phyloP scores from a whole-genome alignment of 805 yeast genomes.

The Ascoidea asiatica region DNA sequence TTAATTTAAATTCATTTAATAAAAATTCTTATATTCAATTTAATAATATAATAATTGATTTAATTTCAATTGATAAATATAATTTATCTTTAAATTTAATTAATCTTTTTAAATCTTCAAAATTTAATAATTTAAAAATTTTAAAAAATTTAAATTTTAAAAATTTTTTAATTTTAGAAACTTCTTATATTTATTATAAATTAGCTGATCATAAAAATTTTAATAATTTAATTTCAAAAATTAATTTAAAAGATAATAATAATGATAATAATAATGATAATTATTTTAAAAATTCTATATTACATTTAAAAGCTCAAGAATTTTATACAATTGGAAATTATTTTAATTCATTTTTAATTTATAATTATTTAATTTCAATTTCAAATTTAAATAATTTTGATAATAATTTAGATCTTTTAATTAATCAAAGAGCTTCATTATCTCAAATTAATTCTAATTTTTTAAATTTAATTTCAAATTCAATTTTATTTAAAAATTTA shows the following conservation, averaged over 20 bases:
- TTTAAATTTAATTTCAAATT: conserved; percentile 10
- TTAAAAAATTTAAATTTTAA: conserved; percentile 18
- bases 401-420: conserved; percentile 34
- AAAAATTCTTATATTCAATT: too few species aligned
- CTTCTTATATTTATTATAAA: conserved; percentile 52
- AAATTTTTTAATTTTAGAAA: conserved; percentile 32
- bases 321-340: conserved; percentile 37
- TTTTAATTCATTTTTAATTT: conserved; percentile 35
- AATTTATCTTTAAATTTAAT: conserved; percentile 3
- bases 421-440: conserved; percentile 58
- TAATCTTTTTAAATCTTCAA: background rate
- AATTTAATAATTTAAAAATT: background rate
- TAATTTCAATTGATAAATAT: conserved; percentile 7
- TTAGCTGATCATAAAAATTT: conserved; percentile 23
- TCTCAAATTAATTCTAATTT: conserved; percentile 24
- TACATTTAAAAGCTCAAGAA: conserved; percentile 39
- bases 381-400: conserved; percentile 23
- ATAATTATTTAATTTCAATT: conserved; percentile 28
- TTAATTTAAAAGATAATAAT: conserved; percentile 11
- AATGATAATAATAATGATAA: conserved; percentile 7
- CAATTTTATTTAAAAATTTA: too few species aligned
- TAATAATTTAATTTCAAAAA: conserved; percentile 13
- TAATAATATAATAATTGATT: conserved; percentile 3
- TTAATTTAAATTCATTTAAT: conserved; percentile 1
- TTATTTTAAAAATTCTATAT: conserved; percentile 19